Conservation (phyloP, 352 stramenopile species). For the Globisporangium okanoganense region DNA sequence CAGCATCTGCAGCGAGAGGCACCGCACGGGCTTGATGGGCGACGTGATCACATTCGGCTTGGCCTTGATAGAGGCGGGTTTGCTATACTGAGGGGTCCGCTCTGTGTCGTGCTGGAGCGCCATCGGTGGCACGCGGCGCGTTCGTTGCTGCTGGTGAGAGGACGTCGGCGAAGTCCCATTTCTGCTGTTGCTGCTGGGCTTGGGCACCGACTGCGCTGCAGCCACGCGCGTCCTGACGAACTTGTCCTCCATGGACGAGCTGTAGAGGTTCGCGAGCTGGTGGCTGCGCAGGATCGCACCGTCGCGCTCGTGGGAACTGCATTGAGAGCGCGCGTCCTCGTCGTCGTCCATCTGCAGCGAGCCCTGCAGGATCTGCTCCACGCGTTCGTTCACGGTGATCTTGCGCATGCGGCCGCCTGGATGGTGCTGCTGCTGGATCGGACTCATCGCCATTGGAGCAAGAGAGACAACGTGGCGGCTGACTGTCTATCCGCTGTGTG, state of each 20-base stretch:
- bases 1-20: constrained; percentile 28
- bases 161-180: not conserved
- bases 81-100: not conserved
- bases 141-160: constrained; percentile 2
- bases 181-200: not conserved
- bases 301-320: constrained; percentile 25
- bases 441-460: constrained; percentile 15
- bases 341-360: constrained; percentile 32
- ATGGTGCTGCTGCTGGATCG: constrained; percentile 6
- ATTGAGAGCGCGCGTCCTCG: constrained; percentile 23
- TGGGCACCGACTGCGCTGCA: constrained; percentile 21
- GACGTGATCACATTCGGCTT: constrained; percentile 11
- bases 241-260: constrained; percentile 36
- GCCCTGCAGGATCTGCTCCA: constrained; percentile 56
- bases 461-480: no score
- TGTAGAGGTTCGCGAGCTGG: constrained; percentile 48
- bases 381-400: constrained; percentile 65
- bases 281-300: constrained; percentile 29
- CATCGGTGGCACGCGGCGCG: constrained; percentile 6
- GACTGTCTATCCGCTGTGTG: no score
- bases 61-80: not conserved
- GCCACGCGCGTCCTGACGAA: constrained; percentile 28
- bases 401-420: constrained; percentile 26
- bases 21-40: constrained; percentile 23
- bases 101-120: not conserved